These are phyloP conservation scores for Tulasnella sp. DNA, from an alignment of 768 basidiomycete species.

Conservation along the genomic window DNA sequence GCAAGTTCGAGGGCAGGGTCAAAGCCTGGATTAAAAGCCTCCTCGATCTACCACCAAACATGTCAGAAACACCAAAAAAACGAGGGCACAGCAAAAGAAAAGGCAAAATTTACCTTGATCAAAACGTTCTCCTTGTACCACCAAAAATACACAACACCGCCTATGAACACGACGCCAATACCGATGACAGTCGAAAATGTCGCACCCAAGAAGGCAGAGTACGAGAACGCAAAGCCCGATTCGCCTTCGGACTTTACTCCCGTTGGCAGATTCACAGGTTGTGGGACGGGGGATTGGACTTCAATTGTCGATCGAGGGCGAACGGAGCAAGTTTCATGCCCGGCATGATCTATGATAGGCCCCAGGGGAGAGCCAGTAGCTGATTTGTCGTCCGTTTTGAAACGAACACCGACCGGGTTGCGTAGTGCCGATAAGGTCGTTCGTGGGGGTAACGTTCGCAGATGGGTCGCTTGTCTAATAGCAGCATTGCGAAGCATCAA, in stretches of 20 bases:
- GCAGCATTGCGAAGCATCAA: too few species aligned
- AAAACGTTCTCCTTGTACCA: constrained; percentile 81
- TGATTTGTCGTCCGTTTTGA: too few species aligned
- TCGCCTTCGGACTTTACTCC: not conserved
- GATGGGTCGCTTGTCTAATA: too few species aligned
- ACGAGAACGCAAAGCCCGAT: not conserved
- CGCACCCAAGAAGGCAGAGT: not conserved
- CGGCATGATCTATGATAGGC: too few species aligned
- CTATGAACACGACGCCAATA: constrained; percentile 38
- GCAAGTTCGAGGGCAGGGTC: not conserved
- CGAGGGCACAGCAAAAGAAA: not conserved
- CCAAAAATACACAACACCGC: constrained; percentile 56
- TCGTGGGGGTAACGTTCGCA: too few species aligned
- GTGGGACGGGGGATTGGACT: not conserved
- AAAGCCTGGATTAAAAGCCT: not conserved
- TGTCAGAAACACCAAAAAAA: constrained; percentile 9
- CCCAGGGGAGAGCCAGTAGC: too few species aligned
- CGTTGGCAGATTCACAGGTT: constrained; percentile 2
- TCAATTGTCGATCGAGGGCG: too few species aligned
- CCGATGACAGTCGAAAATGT: not conserved
- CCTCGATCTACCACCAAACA: constrained; percentile 6
- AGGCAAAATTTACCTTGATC: constrained; percentile 42
- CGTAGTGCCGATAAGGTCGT: too few species aligned
- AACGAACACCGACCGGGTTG: too few species aligned
- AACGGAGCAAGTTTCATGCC: too few species aligned